Evolutionary conservation across 2,329 filamentous ascomycete genomes (phyloP).

Genomic region (Beauveria pseudobassiana): DNA sequence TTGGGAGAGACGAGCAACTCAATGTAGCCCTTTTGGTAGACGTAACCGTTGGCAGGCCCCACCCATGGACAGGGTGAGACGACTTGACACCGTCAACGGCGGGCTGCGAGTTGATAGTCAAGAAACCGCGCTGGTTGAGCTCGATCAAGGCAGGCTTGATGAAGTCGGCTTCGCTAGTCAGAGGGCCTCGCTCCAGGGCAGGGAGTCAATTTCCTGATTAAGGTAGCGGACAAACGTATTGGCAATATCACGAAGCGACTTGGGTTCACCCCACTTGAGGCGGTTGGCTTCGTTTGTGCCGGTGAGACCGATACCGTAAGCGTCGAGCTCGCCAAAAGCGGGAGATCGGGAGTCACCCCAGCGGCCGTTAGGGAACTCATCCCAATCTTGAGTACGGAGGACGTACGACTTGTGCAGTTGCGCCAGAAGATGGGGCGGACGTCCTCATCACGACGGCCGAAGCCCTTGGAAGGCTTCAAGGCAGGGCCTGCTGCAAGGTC

Average conservation of each 20-base stretch:
- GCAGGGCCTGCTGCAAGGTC: slow-evolving; percentile 82
- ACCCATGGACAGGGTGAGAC: slow-evolving; percentile 78
- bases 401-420: slow-evolving; percentile 93
- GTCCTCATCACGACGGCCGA: slow-evolving; percentile 85
- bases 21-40: slow-evolving; percentile 97
- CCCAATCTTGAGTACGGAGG: slow-evolving; percentile 93
- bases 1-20: slow-evolving; percentile 82
- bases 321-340: slow-evolving; percentile 90
- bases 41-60: slow-evolving; percentile 91
- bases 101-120: slow-evolving; percentile 97
- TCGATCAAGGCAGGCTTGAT: slow-evolving; percentile 72
- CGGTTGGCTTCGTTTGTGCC: slow-evolving; percentile 95
- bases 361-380: slow-evolving; percentile 96
- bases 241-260: slow-evolving; percentile 70
- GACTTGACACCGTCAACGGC: slow-evolving; percentile 89
- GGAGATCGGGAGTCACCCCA: slow-evolving; percentile 97
- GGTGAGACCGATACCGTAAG: slow-evolving; percentile 87
- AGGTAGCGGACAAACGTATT: slow-evolving; percentile 81
- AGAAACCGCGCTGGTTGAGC: slow-evolving; percentile 76
- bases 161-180: slow-evolving; percentile 71
- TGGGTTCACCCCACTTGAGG: slow-evolving; percentile 86
- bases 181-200: slow-evolving; percentile 92
- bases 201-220: slow-evolving; percentile 66
- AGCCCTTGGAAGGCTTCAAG: slow-evolving; percentile 89
- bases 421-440: slow-evolving; percentile 98